Percentiles rank a stretch among this genome's conserved stretches.
phyloP scores from a whole-genome alignment of 768 basidiomycete genomes.

The Mycena galopus region DNA sequence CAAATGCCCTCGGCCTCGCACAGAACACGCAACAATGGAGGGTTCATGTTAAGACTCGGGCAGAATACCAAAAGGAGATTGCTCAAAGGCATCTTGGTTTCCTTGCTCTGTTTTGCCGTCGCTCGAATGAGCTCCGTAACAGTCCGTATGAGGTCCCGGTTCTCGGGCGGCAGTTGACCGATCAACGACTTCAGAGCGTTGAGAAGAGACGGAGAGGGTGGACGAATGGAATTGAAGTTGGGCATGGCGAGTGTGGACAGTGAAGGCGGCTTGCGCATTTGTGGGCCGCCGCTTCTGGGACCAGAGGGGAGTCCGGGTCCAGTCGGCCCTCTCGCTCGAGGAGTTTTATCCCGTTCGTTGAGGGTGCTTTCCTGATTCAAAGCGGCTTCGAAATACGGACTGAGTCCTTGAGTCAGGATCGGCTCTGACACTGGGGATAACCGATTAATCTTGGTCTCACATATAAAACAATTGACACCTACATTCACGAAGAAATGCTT shows the following conservation, averaged over 20 bases:
- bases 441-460: conserved; percentile 9
- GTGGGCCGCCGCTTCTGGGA: conserved; percentile 53
- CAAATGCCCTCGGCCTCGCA: conserved; percentile 82
- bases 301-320: conserved; percentile 49
- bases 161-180: conserved; percentile 79
- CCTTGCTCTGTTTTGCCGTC: conserved; percentile 74
- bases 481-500: conserved; percentile 94
- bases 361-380: conserved; percentile 67
- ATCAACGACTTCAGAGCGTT: conserved; percentile 74
- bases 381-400: conserved; percentile 84
- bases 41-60: conserved; percentile 86
- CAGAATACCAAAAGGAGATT: conserved; percentile 91
- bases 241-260: conserved; percentile 85
- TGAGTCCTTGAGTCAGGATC: conserved; percentile 79
- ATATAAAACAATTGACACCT: conserved; percentile 51
- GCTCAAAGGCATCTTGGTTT: conserved; percentile 94
- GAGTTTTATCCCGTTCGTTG: conserved; percentile 47
- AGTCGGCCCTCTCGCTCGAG: conserved; percentile 44
- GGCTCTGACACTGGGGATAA: conserved; percentile 84
- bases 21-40: conserved; percentile 76
- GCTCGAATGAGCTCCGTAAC: conserved; percentile 84
- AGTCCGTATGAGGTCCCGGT: conserved; percentile 86
- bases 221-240: conserved; percentile 68
- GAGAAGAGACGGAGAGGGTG: conserved; percentile 71
- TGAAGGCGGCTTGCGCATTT: conserved; percentile 82